phyloP scores from a whole-genome alignment of 495 filamentous ascomycete genomes.

The Elasticomyces elasticus region DNA sequence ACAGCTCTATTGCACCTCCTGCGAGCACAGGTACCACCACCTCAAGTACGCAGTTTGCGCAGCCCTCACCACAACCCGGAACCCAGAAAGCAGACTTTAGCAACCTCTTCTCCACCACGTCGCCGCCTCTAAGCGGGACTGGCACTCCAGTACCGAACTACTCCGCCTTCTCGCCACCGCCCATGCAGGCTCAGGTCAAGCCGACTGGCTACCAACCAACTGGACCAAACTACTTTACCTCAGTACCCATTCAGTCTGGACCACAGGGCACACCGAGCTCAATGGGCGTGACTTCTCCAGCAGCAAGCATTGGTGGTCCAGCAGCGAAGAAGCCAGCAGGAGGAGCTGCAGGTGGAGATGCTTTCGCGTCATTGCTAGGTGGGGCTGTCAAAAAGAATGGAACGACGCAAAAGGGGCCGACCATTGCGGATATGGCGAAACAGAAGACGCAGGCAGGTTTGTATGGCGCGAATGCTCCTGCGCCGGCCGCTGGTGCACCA shows the following conservation, averaged over 20 bases:
- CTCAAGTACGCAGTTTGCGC: conserved; percentile 59
- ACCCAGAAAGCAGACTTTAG: conserved; percentile 69
- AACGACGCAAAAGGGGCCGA: conserved; percentile 57
- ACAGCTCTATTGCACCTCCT: conserved; percentile 41
- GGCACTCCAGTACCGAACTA: conserved; percentile 38
- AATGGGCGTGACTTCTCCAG: conserved; percentile 30
- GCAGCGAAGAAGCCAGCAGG: conserved; percentile 42
- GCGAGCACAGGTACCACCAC: conserved; percentile 56
- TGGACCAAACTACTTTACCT: conserved; percentile 90
- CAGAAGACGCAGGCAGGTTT: conserved; percentile 90
- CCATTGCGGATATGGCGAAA: conserved; percentile 84
- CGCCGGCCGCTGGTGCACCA: conserved; percentile 26
- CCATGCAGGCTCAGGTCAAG: conserved; percentile 42
- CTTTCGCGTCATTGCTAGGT: conserved; percentile 79
- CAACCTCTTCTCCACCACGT: conserved; percentile 72
- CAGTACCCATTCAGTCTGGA: conserved; percentile 41
- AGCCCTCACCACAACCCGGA: conserved; percentile 72
- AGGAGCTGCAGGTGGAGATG: conserved; percentile 53
- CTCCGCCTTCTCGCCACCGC: conserved; percentile 37
- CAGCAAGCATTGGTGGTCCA: conserved; percentile 27
- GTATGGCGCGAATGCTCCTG: conserved; percentile 59
- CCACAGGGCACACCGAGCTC: conserved; percentile 17
- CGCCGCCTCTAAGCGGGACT: conserved; percentile 51
- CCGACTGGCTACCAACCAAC: conserved; percentile 65
- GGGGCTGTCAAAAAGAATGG: conserved; percentile 68